These are phyloP conservation scores for Crithidia sp. DNA, from an alignment of 208 protist genomes.

Conservation along the genomic window DNA sequence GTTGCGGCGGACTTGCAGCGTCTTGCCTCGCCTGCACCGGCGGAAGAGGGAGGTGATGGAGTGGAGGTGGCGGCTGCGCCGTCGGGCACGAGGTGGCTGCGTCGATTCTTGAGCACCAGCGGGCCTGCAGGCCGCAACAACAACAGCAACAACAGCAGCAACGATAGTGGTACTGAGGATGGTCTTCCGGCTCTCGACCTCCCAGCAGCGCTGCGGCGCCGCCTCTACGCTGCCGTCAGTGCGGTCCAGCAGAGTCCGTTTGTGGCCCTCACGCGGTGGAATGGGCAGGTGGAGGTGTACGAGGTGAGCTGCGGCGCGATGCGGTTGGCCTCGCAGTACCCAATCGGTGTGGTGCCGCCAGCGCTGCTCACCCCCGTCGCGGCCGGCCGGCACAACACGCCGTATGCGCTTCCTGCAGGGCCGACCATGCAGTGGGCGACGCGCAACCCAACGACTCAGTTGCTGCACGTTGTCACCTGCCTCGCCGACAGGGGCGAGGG, in stretches of 20 bases:
- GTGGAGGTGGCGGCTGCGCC: neutral
- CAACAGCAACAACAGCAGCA: neutral
- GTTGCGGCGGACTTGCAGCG: slow-evolving; percentile 26
- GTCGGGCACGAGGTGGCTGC: slow-evolving; percentile 17
- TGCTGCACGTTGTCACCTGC: slow-evolving; percentile 71
- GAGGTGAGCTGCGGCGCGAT: slow-evolving; percentile 25
- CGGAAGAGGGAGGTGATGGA: neutral
- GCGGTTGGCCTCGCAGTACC: slow-evolving; percentile 26
- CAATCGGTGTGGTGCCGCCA: slow-evolving; percentile 46
- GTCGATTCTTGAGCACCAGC: slow-evolving; percentile 19
- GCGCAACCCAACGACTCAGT: slow-evolving; percentile 17
- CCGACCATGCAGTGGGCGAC: slow-evolving; percentile 49
- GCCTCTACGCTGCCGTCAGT: slow-evolving; percentile 59
- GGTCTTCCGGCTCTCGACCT: neutral
- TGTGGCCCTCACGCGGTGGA: slow-evolving; percentile 66
- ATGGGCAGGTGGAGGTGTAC: slow-evolving; percentile 73
- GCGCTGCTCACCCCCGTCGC: slow-evolving; percentile 22
- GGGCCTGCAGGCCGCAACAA: neutral
- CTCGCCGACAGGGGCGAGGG: slow-evolving; percentile 41
- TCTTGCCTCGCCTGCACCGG: neutral
- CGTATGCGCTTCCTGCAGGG: slow-evolving; percentile 18
- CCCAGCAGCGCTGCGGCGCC: slow-evolving; percentile 8
- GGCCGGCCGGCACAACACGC: neutral
- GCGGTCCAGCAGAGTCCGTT: slow-evolving; percentile 66
- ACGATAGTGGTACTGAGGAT: neutral